Percentiles rank a stretch among this genome's conserved stretches.
Evolutionary conservation across 176 grass and related monocot genomes (phyloP).

Genomic region (Aechmea fasciata): DNA sequence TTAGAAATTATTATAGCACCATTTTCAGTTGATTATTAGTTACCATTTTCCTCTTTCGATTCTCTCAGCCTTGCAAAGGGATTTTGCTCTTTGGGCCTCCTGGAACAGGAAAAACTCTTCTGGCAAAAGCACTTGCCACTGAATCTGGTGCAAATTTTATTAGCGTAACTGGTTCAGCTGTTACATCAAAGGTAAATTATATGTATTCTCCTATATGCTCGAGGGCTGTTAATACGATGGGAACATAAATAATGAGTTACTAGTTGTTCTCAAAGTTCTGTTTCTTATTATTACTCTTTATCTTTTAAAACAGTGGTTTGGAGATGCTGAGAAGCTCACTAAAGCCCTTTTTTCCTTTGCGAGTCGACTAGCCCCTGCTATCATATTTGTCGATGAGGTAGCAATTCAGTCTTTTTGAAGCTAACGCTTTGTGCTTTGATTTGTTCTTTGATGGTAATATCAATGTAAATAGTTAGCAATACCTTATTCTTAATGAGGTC

Average conservation of each 20-base stretch:
- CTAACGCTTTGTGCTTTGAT: constrained; percentile 5
- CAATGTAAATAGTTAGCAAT: not conserved
- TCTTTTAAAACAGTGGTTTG: constrained; percentile 82
- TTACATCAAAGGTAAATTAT: constrained; percentile 83
- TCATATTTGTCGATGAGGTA: constrained; percentile 99
- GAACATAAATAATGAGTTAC: not conserved
- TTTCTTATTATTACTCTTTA: constrained; percentile 16
- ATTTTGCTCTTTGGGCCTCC: constrained; percentile 95
- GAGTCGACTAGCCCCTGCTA: constrained; percentile 65
- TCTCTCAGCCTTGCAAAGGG: constrained; percentile 89
- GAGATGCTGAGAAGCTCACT: constrained; percentile 93
- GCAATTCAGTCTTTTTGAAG: constrained; percentile 14
- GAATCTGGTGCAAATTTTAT: constrained; percentile 99
- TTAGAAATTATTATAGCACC: too few relatives aligned
- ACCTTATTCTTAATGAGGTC: not conserved
- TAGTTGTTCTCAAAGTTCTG: not conserved
- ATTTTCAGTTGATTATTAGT: not conserved
- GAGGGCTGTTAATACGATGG: not conserved
- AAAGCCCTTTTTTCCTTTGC: constrained; percentile 98
- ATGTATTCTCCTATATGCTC: not conserved
- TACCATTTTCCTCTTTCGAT: not conserved
- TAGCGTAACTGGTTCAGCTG: constrained; percentile 77
- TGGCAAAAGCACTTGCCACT: constrained; percentile 96
- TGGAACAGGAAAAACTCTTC: constrained; percentile 92
- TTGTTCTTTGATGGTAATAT: not conserved